Conservation (phyloP, 345 rosid genomes). For the Nephelium lappaceum region DNA sequence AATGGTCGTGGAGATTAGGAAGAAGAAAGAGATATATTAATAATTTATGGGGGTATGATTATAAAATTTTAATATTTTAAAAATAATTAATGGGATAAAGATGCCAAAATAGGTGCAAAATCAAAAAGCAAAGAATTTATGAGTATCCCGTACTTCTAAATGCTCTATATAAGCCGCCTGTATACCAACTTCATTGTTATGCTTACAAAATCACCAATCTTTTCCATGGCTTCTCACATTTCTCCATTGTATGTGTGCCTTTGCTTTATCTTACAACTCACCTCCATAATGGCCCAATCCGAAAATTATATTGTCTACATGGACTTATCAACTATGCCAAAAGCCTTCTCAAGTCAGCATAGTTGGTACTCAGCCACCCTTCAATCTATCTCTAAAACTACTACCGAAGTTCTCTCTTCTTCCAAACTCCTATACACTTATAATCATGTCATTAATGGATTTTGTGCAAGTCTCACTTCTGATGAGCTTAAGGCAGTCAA, state of each 20-base stretch:
- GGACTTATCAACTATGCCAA: slow-evolving; percentile 53
- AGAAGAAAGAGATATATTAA: no score
- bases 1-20: no score
- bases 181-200: slow-evolving; percentile 8
- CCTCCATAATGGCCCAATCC: slow-evolving; percentile 17
- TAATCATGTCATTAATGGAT: slow-evolving; percentile 46
- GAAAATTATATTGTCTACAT: slow-evolving; percentile 49
- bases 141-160: slow-evolving; percentile 21
- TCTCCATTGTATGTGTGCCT: slow-evolving; percentile 11
- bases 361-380: slow-evolving; percentile 46
- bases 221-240: slow-evolving; percentile 17
- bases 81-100: no score
- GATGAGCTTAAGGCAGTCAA: slow-evolving; percentile 38
- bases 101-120: no score
- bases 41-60: no score
- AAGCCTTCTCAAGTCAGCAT: slow-evolving; percentile 35
- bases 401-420: neutral
- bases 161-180: slow-evolving; percentile 24
- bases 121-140: neutral
- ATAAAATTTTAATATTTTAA: no score
- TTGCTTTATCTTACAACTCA: slow-evolving; percentile 13
- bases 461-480: slow-evolving; percentile 44
- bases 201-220: neutral
- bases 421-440: slow-evolving; percentile 42
- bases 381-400: slow-evolving; percentile 20